Percentiles rank a stretch among this genome's conserved stretches.
phyloP scores from a whole-genome alignment of 164 flowering plant species.

The Stephania cephalantha region DNA sequence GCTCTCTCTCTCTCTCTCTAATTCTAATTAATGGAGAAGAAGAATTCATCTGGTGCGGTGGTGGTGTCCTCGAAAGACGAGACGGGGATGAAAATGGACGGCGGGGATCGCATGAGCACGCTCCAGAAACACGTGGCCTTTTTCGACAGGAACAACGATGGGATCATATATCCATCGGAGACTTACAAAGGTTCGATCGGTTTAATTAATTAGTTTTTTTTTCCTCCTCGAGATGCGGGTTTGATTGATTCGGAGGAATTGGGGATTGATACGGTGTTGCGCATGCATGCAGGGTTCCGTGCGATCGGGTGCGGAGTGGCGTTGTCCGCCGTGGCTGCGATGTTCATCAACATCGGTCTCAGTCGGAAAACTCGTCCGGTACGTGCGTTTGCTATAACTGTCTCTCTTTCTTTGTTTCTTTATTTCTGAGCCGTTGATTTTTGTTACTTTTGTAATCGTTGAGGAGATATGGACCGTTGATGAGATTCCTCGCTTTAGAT shows the following conservation, averaged over 20 bases:
- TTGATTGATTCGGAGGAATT: no score
- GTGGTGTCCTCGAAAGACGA: not conserved
- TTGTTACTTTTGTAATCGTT: not conserved
- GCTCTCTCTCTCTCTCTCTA: no score
- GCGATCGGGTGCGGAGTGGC: slow-evolving; percentile 47
- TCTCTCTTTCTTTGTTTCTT: not conserved
- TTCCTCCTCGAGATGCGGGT: no score
- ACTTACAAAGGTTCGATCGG: slow-evolving; percentile 40
- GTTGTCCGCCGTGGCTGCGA: slow-evolving; percentile 32
- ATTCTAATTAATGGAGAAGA: not conserved
- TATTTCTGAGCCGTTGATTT: not conserved
- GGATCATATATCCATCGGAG: slow-evolving; percentile 64
- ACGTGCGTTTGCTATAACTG: slow-evolving; percentile 7
- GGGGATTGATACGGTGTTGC: no score
- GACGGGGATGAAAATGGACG: not conserved
- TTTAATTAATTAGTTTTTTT: not conserved
- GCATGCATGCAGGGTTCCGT: slow-evolving; percentile 37
- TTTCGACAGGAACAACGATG: slow-evolving; percentile 60
- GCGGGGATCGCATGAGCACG: slow-evolving; percentile 16
- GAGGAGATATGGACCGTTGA: not conserved
- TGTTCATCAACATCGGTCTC: slow-evolving; percentile 50
- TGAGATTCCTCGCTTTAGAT: not conserved
- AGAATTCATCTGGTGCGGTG: not conserved
- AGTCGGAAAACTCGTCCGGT: slow-evolving; percentile 67
- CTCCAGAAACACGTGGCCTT: slow-evolving; percentile 58